Conservation (phyloP, 352 stramenopile genomes). For the Elongisporangium undulatum region DNA sequence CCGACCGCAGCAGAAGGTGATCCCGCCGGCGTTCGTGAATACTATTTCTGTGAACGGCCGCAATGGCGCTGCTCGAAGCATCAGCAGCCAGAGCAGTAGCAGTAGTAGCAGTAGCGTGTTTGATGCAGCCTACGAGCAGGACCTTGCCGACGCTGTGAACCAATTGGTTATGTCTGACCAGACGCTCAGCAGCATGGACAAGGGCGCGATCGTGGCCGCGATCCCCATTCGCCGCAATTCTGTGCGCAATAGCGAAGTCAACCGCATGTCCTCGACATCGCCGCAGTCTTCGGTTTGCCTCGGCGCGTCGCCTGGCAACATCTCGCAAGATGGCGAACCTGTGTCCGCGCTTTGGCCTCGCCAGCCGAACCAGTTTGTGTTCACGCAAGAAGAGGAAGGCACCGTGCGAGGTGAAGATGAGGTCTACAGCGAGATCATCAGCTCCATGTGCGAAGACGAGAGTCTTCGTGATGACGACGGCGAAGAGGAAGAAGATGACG, state of each 20-base stretch:
- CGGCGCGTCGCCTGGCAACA: constrained; percentile 52
- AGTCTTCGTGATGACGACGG: constrained; percentile 7
- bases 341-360: constrained; percentile 72
- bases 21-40: background rate
- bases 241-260: constrained; percentile 2
- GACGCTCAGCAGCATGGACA: constrained; percentile 38
- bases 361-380: constrained; percentile 80
- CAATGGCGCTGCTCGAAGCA: background rate
- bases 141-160: constrained; percentile 62
- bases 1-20: background rate
- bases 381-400: constrained; percentile 79
- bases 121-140: constrained; percentile 64
- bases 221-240: constrained; percentile 36
- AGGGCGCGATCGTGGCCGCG: constrained; percentile 38
- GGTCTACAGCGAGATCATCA: constrained; percentile 77
- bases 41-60: background rate
- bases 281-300: constrained; percentile 64
- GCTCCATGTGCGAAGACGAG: constrained; percentile 49
- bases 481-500: constrained; percentile 15
- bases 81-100: background rate
- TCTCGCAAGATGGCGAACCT: constrained; percentile 68
- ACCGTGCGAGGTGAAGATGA: constrained; percentile 57
- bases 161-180: constrained; percentile 67
- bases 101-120: constrained; percentile 42
- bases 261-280: constrained; percentile 25